Percentiles rank a stretch among this genome's conserved stretches.
These are phyloP conservation scores for Simplicillium sp. DNA, from an alignment of 2,329 filamentous ascomycete species.

Conservation along the genomic window DNA sequence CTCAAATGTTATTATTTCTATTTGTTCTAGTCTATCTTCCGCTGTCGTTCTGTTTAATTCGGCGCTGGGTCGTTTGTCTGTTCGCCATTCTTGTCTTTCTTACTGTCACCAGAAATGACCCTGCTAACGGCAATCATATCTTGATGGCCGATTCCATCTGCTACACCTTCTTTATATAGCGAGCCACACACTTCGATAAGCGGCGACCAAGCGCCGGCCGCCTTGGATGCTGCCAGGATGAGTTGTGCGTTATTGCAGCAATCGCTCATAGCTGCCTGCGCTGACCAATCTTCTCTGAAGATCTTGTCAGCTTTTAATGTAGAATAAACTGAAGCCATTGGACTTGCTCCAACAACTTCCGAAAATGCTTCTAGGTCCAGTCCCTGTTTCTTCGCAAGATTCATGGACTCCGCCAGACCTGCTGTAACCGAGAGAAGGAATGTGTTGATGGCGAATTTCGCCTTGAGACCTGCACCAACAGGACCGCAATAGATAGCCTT, in stretches of 20 bases:
- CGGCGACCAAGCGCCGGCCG: constrained; percentile 11
- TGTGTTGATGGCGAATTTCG: constrained; percentile 21
- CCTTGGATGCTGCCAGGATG: constrained; percentile 13
- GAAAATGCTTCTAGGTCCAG: constrained; percentile 18
- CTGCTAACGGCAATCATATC: constrained; percentile 19
- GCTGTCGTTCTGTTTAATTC: too few species aligned
- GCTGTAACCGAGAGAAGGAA: constrained; percentile 19
- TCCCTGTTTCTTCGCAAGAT: constrained; percentile 19
- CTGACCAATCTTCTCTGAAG: constrained; percentile 16
- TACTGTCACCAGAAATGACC: constrained; percentile 1
- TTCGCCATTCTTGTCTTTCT: neutral
- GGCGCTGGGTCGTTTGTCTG: too few species aligned
- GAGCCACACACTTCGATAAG: constrained; percentile 11
- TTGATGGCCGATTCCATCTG: constrained; percentile 13
- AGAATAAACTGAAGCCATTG: constrained; percentile 19
- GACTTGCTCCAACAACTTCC: constrained; percentile 18
- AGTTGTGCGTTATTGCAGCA: constrained; percentile 19
- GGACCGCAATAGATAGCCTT: constrained; percentile 22
- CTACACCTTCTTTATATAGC: constrained; percentile 14
- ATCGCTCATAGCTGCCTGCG: constrained; percentile 19
- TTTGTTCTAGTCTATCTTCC: too few species aligned
- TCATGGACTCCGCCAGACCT: constrained; percentile 21
- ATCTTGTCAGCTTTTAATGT: constrained; percentile 20
- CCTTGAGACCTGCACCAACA: constrained; percentile 19
- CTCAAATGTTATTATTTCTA: too few species aligned